These are phyloP conservation scores for Aureobasidium vineae DNA, from an alignment of 2,329 filamentous ascomycete species.

Conservation along the genomic window DNA sequence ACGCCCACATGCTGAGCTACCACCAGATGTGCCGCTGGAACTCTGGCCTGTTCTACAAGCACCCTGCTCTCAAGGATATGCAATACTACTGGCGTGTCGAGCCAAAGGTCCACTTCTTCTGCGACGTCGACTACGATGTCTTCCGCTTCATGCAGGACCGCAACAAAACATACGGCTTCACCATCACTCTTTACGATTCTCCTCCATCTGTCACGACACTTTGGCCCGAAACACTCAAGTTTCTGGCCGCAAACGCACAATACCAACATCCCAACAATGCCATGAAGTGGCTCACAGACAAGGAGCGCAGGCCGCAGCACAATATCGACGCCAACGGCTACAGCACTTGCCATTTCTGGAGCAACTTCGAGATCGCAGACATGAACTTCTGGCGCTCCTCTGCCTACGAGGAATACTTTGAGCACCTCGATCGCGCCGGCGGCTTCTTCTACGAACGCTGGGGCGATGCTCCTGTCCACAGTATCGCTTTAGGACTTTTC, in stretches of 20 bases:
- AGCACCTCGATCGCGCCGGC: constrained; percentile 87
- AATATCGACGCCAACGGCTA: constrained; percentile 83
- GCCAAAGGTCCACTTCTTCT: constrained; percentile 98
- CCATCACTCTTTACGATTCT: constrained; percentile 93
- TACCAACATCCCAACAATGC: constrained; percentile 83
- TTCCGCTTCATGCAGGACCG: constrained; percentile 98
- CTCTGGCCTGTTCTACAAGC: constrained; percentile 95
- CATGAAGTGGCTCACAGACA: constrained; percentile 82
- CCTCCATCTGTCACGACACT: constrained; percentile 81
- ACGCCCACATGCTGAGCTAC: constrained; percentile 84
- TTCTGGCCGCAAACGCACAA: constrained; percentile 71
- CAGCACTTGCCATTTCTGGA: constrained; percentile 99
- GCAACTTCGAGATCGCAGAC: constrained; percentile 95
- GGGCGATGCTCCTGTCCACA: constrained; percentile 97
- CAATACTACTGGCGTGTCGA: constrained; percentile 99
- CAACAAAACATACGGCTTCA: constrained; percentile 93
- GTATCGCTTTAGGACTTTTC: constrained; percentile 86
- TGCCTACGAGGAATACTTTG: constrained; percentile 91
- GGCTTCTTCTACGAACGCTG: constrained; percentile 99
- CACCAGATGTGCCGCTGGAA: constrained; percentile 99
- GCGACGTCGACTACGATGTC: constrained; percentile 96
- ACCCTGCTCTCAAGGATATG: constrained; percentile 76
- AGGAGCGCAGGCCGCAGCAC: constrained; percentile 71
- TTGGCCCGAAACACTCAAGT: constrained; percentile 95
- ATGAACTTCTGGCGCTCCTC: constrained; percentile 90